Base-by-base conservation (phyloP, 208 protist genomes). In the Endotrypanum monterogeii region DNA sequence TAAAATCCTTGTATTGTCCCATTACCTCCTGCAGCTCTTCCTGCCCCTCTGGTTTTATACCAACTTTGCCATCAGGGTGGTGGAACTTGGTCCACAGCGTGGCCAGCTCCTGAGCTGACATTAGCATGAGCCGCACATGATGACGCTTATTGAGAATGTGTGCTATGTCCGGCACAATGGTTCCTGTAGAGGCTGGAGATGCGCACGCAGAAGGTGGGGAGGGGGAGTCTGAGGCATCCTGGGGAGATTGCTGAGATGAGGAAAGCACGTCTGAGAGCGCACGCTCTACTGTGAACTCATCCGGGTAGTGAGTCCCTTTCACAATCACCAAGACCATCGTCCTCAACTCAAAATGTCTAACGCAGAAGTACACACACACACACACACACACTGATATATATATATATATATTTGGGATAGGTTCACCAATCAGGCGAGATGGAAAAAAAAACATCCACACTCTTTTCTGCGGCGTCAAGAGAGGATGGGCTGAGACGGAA, bases 221-320 rank as follows among this genome's bases (percentile, higher is more conserved):
- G 16, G 46, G 20, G 8, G 32, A 37, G 30, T 73, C 69, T 39
- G 39, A 30, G 28, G 32, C 23, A 9, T 25, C 68, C 16, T n/a
- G 2, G 20, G 54, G 18, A 6, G 67, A n/a, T 25, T 68, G 25
- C 16, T 54, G 25, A 8, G 74, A 54, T 16, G 63, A 51, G 35
- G 76, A 71, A 20, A 86, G 30, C 16, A 65, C 50, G 32, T 83
- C 83, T 28, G 48, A 75, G 32, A 84, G 46, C 35, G 60, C 68
- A 54, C 87, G 84, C 78, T 94, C 85, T 28, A 86, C 65, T 7
- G 66, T 54, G 73, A 96, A 96, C 78, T 92, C 85, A 48, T 94
- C 92, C 1, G 89, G 85, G 71, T 88, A 96, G 51, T 78, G 84
- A 12, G 92, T 94, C 1, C 92, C 92, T 72, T 96, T 96, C 52